phyloP scores from a whole-genome alignment of 2,329 filamentous ascomycete species.

The Pyricularia sp. region DNA sequence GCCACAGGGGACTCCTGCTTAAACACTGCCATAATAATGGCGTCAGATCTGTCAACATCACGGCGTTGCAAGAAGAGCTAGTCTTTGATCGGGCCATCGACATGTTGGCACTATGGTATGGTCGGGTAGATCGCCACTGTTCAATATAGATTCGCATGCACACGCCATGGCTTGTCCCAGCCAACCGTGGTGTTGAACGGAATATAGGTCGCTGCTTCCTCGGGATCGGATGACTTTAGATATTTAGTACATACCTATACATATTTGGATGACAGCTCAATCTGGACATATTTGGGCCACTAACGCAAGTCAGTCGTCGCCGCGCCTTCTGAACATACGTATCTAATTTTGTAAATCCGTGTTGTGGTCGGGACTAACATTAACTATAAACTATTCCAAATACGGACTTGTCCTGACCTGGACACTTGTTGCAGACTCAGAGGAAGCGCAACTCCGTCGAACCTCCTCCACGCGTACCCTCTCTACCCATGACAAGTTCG shows the following conservation, averaged over 20 bases:
- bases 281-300: neutral
- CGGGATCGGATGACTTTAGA: neutral
- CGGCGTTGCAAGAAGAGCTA: neutral
- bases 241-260: neutral
- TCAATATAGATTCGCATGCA: neutral
- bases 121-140: neutral
- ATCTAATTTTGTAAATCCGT: no score
- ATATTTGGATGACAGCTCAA: neutral
- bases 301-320: no score
- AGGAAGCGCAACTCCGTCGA: no score
- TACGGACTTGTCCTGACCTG: no score
- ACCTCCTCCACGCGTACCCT: no score
- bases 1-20: neutral
- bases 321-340: no score
- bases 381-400: no score
- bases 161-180: neutral
- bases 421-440: no score
- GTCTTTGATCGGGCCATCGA: neutral
- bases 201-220: neutral
- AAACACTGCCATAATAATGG: neutral
- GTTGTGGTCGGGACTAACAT: no score
- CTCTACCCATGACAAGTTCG: neutral
- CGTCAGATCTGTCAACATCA: neutral
- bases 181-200: neutral
- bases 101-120: neutral